phyloP scores from a whole-genome alignment of 2,329 filamentous ascomycete genomes.

The Pseudogymnoascus sp. region DNA sequence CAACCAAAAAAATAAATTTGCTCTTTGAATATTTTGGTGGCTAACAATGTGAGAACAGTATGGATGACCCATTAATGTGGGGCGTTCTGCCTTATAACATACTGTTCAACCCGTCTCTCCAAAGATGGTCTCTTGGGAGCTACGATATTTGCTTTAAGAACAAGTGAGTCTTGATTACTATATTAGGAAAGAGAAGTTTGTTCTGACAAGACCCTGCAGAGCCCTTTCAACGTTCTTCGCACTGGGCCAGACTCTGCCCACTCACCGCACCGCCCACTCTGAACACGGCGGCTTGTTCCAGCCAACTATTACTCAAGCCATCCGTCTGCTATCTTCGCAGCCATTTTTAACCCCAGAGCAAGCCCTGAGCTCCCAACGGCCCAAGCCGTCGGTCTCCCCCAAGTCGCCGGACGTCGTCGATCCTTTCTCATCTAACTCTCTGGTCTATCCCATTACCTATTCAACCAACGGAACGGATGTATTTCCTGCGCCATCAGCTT shows the following conservation, averaged over 20 bases:
- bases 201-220: slow-evolving; percentile 36
- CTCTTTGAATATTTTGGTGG: not conserved
- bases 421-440: slow-evolving; percentile 43
- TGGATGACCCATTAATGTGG: slow-evolving; percentile 95
- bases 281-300: slow-evolving; percentile 76
- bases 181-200: not conserved
- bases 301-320: slow-evolving; percentile 76
- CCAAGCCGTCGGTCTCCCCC: slow-evolving; percentile 13
- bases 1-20: not conserved
- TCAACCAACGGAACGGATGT: slow-evolving; percentile 59
- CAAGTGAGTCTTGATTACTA: slow-evolving; percentile 45
- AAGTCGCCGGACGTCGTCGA: slow-evolving; percentile 35
- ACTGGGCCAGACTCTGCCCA: slow-evolving; percentile 82
- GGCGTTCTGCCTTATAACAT: slow-evolving; percentile 74
- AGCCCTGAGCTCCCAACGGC: slow-evolving; percentile 7
- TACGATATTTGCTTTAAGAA: slow-evolving; percentile 94
- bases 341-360: slow-evolving; percentile 32
- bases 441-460: slow-evolving; percentile 37
- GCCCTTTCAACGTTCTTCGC: slow-evolving; percentile 71
- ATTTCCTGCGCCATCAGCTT: slow-evolving; percentile 65
- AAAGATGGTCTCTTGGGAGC: slow-evolving; percentile 83
- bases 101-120: slow-evolving; percentile 61
- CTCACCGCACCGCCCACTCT: slow-evolving; percentile 73
- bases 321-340: slow-evolving; percentile 66
- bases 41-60: slow-evolving; percentile 41